Evolutionary conservation across 768 basidiomycete species (phyloP), one percentile per base, ranked within the genome.

Genomic region (Tylopilus rubrobrunneus): DNA sequence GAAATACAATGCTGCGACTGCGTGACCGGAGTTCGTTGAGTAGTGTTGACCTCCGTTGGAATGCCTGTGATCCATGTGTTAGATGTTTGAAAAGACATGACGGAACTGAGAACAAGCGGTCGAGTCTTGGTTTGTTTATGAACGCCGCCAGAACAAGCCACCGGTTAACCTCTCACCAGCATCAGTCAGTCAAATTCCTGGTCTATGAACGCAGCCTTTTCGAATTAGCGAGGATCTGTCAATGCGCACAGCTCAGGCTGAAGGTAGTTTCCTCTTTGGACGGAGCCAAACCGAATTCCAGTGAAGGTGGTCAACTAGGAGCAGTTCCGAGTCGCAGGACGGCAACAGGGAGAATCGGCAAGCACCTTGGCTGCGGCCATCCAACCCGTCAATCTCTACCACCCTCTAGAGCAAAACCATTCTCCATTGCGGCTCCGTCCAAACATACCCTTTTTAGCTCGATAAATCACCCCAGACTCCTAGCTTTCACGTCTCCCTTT

Each of bases 1-100:
- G 49, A 41, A 51, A 14, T 59, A 61, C 42, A 49, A 58, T 42
- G 50, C 6, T 14, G 17, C 60, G 49, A 52, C 48, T 21, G 48
- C 42, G 15, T 57, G 33, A 49, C 11, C 36, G 34, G 25, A 51
- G 21, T 23, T 40, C 25, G 4, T 42, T 10, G 28, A 12, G 17
- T 17, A 23, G 51, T 21, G 23, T 39, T 4, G 17, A 48, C 10
- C 29, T 37, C 12, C 19, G 47, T 28, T 27, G 12, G 7, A 45
- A 25, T 45, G 25, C 23, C 7, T 52, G 12, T 40, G 36, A 25
- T 36, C 12, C 2, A 50, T 27, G 11, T 52, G 8, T 17, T 19
- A 4, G n/a, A 39, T 8, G 36, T n/a, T 17, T 4, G 48, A 28
- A 17, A 12, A 15, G 31, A 11, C 27, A 34, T 34, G 12, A 19